Percentiles rank a stretch among this genome's conserved stretches.
Evolutionary conservation across 345 rosid genomes (phyloP).

Genomic region (Rhodomyrtus tomentosa): DNA sequence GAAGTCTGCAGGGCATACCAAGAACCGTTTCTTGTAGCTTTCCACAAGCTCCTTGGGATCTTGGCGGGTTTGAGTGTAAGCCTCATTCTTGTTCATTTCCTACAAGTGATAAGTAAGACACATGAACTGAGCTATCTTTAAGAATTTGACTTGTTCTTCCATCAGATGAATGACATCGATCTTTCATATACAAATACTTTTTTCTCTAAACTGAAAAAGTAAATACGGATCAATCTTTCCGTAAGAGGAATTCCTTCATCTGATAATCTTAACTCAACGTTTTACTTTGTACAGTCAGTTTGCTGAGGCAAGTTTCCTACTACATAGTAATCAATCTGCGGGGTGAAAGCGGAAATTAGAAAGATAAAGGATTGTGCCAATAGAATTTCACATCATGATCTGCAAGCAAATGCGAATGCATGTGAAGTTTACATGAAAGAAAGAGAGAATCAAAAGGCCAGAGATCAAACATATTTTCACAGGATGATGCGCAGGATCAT

Average conservation of each 20-base stretch:
- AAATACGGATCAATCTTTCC: neutral
- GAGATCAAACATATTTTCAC: neutral
- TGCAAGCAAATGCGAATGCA: neutral
- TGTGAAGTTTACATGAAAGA: neutral
- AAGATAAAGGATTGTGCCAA: neutral
- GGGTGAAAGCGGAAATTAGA: neutral
- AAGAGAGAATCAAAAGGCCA: neutral
- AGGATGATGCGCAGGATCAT: neutral
- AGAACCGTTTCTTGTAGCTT: slow-evolving; percentile 32
- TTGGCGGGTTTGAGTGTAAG: slow-evolving; percentile 50
- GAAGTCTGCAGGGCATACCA: slow-evolving; percentile 11
- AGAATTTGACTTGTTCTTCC: neutral
- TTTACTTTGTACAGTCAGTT: neutral
- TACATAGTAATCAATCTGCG: neutral
- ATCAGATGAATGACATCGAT: neutral
- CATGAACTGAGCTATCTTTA: neutral
- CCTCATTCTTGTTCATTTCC: slow-evolving; percentile 67
- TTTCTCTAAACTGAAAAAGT: neutral
- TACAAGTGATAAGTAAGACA: slow-evolving; percentile 1
- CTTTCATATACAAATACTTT: neutral
- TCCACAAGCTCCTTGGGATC: slow-evolving; percentile 56
- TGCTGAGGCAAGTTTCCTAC: neutral
- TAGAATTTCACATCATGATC: neutral
- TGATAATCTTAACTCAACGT: neutral
- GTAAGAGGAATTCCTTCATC: neutral